Conservation (phyloP, 1,284 basidiomycete species). For the Porodaedalea pini region DNA sequence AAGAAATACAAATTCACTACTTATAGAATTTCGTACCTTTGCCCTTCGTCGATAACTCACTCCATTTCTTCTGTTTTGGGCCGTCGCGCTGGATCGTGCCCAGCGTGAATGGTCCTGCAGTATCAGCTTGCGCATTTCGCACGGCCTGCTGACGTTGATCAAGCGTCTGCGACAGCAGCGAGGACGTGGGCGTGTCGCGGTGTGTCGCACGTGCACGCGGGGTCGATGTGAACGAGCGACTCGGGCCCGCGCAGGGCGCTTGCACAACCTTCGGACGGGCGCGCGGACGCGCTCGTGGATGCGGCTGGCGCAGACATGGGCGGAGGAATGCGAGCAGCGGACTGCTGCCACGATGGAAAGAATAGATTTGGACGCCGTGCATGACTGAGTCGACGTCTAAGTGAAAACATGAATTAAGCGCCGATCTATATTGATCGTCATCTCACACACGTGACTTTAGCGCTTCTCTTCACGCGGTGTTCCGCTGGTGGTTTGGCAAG, state of each 20-base stretch:
- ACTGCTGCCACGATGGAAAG: slow-evolving; percentile 1
- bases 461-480: background rate
- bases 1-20: slow-evolving; percentile 11
- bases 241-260: background rate
- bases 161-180: slow-evolving; percentile 66
- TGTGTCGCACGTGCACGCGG: slow-evolving; percentile 39
- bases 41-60: slow-evolving; percentile 73
- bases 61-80: slow-evolving; percentile 72
- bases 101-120: slow-evolving; percentile 79
- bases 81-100: slow-evolving; percentile 62
- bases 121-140: slow-evolving; percentile 43
- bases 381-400: background rate
- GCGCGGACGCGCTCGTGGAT: slow-evolving; percentile 2
- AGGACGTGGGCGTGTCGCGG: slow-evolving; percentile 42
- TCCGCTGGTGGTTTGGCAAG: background rate
- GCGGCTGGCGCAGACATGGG: slow-evolving; percentile 9
- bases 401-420: background rate
- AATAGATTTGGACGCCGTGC: slow-evolving; percentile 2
- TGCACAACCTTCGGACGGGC: background rate
- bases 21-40: slow-evolving; percentile 61
- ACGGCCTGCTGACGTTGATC: slow-evolving; percentile 51
- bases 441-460: slow-evolving; percentile 1
- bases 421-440: background rate
- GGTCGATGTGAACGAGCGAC: slow-evolving; percentile 6
- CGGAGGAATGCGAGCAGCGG: slow-evolving; percentile 1